Base-by-base conservation (phyloP, 306 rosid genomes). In the Castanospermum australe region DNA sequence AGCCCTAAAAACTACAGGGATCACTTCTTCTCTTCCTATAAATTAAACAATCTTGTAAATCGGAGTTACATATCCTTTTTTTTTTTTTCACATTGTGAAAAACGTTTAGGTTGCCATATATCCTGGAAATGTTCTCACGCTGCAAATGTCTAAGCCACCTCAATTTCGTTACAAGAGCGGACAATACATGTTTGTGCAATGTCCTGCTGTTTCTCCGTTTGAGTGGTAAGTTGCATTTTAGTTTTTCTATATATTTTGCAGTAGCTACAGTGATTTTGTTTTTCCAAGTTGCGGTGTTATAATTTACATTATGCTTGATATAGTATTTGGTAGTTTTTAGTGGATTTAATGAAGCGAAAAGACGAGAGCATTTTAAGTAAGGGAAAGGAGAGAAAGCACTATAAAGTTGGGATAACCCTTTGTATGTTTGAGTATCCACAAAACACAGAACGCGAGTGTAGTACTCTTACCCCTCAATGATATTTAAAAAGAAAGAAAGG, bases 121-220 rank as follows among this genome's bases (percentile, higher is more conserved):
- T 88, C 97, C 98, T 18, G 99, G 99, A 79, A 93, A 96, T 76
- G 98, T 96, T 65, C 92, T 96, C 84, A 87, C 98, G 2, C 71
- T 96, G 89, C 97, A 96, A 88, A 96, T 96, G 99, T 93, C 97
- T 11, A 96, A 93, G 89, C 97, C 99, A 68, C 88, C 92, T 45
- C 98, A 88, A 78, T 96, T 96, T 75, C 92, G 87, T 15, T 88
- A 96, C 94, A 96, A 89, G 83, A 96, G 99, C 44, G 99, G 98
- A 74, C 98, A 92, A 79, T 96, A 96, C 92, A 96, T 96, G 99
- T 96, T 93, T 89, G 99, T 96, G 51, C 99, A 96, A 79, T 96
- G 99, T 81, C 94, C 99, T n/a, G 94, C 93, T 3, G 92, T 96
- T 84, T 93, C 99, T 80, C 97, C 98, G 2, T 93, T 91, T 88